Conservation (phyloP, 306 rosid genomes). For the Alnus glutinosa region DNA sequence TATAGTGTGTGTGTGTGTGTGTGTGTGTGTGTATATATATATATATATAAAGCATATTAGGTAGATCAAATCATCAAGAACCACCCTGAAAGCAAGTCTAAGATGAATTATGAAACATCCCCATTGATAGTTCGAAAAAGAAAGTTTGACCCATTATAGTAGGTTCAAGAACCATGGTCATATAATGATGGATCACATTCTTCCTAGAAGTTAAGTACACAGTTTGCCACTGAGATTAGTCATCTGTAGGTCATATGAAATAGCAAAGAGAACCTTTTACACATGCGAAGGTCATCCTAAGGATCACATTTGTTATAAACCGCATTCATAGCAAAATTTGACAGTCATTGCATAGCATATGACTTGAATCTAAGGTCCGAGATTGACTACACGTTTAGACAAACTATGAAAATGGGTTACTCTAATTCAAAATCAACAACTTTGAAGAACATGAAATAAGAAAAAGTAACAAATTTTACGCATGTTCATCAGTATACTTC, state of each 20-base stretch:
- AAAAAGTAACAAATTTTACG: too few species aligned
- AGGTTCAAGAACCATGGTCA: not conserved
- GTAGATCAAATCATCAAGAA: too few species aligned
- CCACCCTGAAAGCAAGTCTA: too few species aligned
- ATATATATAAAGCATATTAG: too few species aligned
- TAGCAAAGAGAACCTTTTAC: not conserved
- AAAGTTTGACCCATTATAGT: not conserved
- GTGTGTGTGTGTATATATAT: too few species aligned
- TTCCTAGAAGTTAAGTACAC: not conserved
- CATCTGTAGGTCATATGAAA: not conserved
- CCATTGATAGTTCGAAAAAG: not conserved
- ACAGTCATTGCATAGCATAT: not conserved
- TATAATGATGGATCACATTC: not conserved
- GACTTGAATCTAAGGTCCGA: conserved; percentile 4
- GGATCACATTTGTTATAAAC: not conserved
- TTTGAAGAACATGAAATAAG: not conserved
- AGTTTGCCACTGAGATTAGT: not conserved
- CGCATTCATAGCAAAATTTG: not conserved
- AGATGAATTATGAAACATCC: not conserved
- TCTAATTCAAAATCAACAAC: not conserved
- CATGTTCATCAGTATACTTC: too few species aligned
- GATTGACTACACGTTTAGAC: not conserved
- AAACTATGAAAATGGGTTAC: not conserved
- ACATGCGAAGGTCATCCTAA: not conserved
- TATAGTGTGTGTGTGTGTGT: too few species aligned